These are phyloP conservation scores for Calonectria naviculata DNA, from an alignment of 2,329 filamentous ascomycete species.

Conservation along the genomic window DNA sequence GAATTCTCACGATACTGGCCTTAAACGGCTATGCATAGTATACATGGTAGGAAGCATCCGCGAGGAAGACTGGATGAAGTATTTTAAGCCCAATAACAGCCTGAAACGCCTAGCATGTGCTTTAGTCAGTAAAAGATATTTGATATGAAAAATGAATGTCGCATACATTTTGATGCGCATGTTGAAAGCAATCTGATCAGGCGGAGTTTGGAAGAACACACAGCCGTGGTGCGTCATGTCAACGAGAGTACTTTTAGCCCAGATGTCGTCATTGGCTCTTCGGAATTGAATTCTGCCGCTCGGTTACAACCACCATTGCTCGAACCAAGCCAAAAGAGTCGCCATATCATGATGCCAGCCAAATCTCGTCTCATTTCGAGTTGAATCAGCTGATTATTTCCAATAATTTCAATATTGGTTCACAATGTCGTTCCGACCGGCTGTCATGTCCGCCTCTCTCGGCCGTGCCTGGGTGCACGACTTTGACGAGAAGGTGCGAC, in stretches of 20 bases:
- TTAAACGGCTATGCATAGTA: too few species aligned
- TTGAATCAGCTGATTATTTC: background rate
- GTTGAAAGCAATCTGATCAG: background rate
- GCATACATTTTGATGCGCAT: too few species aligned
- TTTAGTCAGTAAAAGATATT: too few species aligned
- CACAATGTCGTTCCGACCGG: slow-evolving; percentile 15
- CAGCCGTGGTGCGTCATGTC: background rate
- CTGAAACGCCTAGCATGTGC: too few species aligned
- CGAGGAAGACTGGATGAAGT: too few species aligned
- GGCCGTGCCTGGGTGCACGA: slow-evolving; percentile 59
- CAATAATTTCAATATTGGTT: too few species aligned
- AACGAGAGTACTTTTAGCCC: background rate
- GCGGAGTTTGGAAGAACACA: background rate
- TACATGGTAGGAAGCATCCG: too few species aligned
- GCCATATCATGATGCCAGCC: background rate
- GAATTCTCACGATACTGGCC: too few species aligned
- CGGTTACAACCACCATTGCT: background rate
- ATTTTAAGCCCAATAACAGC: too few species aligned
- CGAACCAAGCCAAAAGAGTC: background rate
- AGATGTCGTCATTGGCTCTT: background rate
- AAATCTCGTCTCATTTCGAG: background rate
- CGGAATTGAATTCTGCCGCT: slow-evolving; percentile 2
- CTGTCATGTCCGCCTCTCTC: slow-evolving; percentile 22
- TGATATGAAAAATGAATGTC: too few species aligned
- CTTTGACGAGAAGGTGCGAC: slow-evolving; percentile 70